Base-by-base conservation (phyloP, 1,284 basidiomycete species). In the Ceratorhiza oryzae-sativae region DNA sequence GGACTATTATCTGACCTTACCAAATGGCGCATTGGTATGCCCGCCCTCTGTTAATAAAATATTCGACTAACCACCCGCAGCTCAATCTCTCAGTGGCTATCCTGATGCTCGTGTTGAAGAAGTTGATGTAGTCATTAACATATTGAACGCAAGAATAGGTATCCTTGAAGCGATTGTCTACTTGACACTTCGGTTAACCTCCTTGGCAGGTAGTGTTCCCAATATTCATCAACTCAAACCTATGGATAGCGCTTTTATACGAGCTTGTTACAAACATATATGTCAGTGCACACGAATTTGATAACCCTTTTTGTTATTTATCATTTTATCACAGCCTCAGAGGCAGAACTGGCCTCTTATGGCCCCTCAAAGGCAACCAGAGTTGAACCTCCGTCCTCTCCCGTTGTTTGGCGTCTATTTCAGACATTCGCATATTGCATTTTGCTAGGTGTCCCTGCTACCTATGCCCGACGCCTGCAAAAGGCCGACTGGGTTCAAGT, bases 401-500 rank as follows among this genome's bases (percentile, higher is more conserved):
- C 65, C 39, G 25, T 72, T 53, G 39, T 23, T 10, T 68, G 45
- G 46, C 45, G n/a, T 15, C 18, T 59, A 15, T 42, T 74, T 56
- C 34, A 55, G 20, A 46, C 60, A 6, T 12, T 72, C 25, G 34
- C 72, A 8, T 74, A 68, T n/a, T n/a, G 42, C 20, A 18, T 72
- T 6, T 32, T 74, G 23, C 46, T 74, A 23, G 71, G 73, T 6
- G 60, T 70, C 6, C 73, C 73, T 18, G 27, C 10, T 13, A 72
- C 49, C 25, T 74, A 74, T 42, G 53, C 61, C 30, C 68, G 59
- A 23, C 56, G 73, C 23, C 45, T 74, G 9, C 48, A 36, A 10
- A 68, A 72, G 20, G 73, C 73, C 6, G 71, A 74, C 25, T 74
- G 73, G 73, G 71, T 72, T 36, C 71, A 72, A 55, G 73, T 74